Base-by-base conservation (phyloP, 306 rosid species). In the Parietaria judaica region DNA sequence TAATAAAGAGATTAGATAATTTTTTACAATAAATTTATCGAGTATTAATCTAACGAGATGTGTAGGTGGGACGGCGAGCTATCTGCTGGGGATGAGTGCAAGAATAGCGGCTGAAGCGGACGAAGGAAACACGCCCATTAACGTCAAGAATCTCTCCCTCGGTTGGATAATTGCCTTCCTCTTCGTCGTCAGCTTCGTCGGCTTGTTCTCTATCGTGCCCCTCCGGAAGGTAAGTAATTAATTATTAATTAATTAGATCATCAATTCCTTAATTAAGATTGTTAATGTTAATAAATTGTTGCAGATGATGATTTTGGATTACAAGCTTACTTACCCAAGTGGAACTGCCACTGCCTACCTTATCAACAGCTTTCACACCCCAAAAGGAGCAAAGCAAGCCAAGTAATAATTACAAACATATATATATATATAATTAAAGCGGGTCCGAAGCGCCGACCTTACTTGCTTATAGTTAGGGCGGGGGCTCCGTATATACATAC, bases 331-430 rank as follows among this genome's bases (percentile, higher is more conserved):
- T 3, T 88, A 88, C 51, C 94, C 94, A 10, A 88, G 96, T 71
- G 89, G 96, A 67, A 85, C 96, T 23, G 96, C 96, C n/a, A 88
- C 94, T 5, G 96, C 96, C 49, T 80, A 66, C 37, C 94, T 82
- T 14, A 76, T 88, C 71, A 88, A 88, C 66, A 79, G 87, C 68
- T 83, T 88, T 60, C 96, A 88, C 69, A 88, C 96, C 23, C 94
- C 96, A 6, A 80, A 68, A 57, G 96, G 96, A 73, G 94, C 96
- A 54, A 84, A 73, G 72, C 78, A 82, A 14, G 96, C 94, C 61
- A 83, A 80, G 96, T 84, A 69, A 70, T 72, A 34, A 31, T 10
- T 49, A 49, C 4, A 10, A 4, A 49, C 53, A 1, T 49, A 49
- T 49, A 49, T 49, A 10, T 45, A 56, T 37, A 10, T n/a, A 17